Percentiles rank a stretch among this genome's conserved stretches.
These are phyloP conservation scores for Datisca glomerata DNA, from an alignment of 306 rosid genomes.

Conservation along the genomic window DNA sequence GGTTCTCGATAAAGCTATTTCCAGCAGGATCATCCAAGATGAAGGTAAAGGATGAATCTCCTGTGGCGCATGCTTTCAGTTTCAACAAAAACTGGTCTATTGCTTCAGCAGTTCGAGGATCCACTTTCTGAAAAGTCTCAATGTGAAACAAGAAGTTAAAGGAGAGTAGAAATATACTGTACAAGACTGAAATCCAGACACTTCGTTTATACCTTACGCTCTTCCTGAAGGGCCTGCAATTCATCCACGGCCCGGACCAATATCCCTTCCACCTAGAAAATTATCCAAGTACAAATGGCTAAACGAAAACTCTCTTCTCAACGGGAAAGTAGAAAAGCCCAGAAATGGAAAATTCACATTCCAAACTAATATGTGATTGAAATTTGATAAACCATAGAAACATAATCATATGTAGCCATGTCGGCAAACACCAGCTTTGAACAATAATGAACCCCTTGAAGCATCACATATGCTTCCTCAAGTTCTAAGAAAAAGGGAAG, in stretches of 20 bases:
- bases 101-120: constrained; percentile 78
- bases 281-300: constrained; percentile 5
- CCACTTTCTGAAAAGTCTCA: constrained; percentile 47
- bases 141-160: constrained; percentile 9
- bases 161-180: not conserved
- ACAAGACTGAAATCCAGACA: not conserved
- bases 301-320: too few relatives aligned
- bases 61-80: constrained; percentile 61
- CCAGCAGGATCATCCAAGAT: constrained; percentile 93
- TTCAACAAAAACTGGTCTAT: constrained; percentile 71
- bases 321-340: too few relatives aligned
- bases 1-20: constrained; percentile 94
- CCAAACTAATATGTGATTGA: too few relatives aligned
- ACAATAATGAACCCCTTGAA: too few relatives aligned
- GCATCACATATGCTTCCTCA: too few relatives aligned
- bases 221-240: constrained; percentile 76
- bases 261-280: constrained; percentile 76
- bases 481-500: too few relatives aligned
- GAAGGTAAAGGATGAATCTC: constrained; percentile 54
- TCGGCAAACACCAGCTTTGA: too few relatives aligned
- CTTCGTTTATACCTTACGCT: constrained; percentile 53
- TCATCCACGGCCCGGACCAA: constrained; percentile 68
- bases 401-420: too few relatives aligned
- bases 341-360: too few relatives aligned
- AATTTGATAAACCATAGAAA: too few relatives aligned